phyloP scores from a whole-genome alignment of 345 rosid species.

The Citrus australasica region DNA sequence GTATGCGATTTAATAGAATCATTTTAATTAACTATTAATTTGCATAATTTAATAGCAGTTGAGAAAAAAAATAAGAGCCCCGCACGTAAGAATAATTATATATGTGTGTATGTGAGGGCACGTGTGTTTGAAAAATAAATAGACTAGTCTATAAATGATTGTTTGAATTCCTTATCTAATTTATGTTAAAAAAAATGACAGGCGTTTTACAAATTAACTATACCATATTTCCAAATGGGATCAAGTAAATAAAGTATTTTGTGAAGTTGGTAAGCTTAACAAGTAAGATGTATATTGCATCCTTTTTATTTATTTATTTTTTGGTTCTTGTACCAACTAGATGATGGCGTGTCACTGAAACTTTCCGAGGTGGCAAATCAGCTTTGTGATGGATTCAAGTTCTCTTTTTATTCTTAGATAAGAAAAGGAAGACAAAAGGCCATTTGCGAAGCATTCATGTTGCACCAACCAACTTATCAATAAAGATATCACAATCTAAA shows the following conservation, averaged over 20 bases:
- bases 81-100: no score
- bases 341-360: conserved; percentile 21
- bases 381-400: conserved; percentile 39
- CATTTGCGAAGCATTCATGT: background rate
- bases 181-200: no score
- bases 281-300: background rate
- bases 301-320: no score
- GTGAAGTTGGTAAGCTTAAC: background rate
- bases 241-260: background rate
- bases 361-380: conserved; percentile 48
- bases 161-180: no score
- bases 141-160: no score
- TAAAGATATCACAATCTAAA: conserved; percentile 1
- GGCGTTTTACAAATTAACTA: no score
- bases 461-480: background rate
- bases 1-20: no score
- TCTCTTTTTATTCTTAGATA: conserved; percentile 18
- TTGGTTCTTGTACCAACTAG: background rate
- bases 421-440: background rate
- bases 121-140: no score
- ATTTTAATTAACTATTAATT: no score
- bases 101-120: no score
- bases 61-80: no score
- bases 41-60: no score
- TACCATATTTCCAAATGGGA: background rate